Base-by-base conservation (phyloP, 306 rosid genomes). In the Castanopsis chinensis region DNA sequence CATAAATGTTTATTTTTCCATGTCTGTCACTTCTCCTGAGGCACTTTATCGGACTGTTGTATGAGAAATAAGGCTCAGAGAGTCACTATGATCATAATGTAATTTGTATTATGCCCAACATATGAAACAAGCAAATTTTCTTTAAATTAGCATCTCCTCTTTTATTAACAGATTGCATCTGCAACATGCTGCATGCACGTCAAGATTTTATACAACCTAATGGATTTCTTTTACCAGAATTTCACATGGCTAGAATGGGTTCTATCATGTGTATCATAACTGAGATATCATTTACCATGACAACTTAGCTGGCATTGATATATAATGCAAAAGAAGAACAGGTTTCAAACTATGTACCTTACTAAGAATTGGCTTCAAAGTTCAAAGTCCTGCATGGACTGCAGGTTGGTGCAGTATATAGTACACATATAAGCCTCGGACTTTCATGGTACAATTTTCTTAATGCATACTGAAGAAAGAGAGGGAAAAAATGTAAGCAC, bases 361-460 rank as follows among this genome's bases (percentile, higher is more conserved):
- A 52, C 97, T 87, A 65, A 94, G 97, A 80, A 94, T 90, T 86
- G 99, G 99, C 90, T 94, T 94, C 81, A 94, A n/a, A n/a, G n/a
- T n/a, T n/a, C n/a, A n/a, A 82, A 6, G 97, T 94, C 82, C 99
- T 88, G 82, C 99, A 94, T 0, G 99, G 99, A 74, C 99, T 97
- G 58, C 97, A 94, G 35, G 92, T 91, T 41, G 99, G 99, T 35
- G 97, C 28, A 1, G 97, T 92, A 82, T 94, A 94, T 72, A 94
- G 81, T 75, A 91, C 99, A 54, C 90, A 92, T 80, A 92, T 92
- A 87, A 92, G 92, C 90, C 99, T 88, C 43, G 97, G 97, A 86
- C 99, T 92, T 79, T 91, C 99, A 75, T 94, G 99, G 89, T 94
- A 92, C 86, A 94, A 81, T 86, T 94, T 94, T 69, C 98, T 93